Percentiles rank a stretch among this genome's conserved stretches.
phyloP scores from a whole-genome alignment of 768 basidiomycete genomes.

The Tulasnella sp. region DNA sequence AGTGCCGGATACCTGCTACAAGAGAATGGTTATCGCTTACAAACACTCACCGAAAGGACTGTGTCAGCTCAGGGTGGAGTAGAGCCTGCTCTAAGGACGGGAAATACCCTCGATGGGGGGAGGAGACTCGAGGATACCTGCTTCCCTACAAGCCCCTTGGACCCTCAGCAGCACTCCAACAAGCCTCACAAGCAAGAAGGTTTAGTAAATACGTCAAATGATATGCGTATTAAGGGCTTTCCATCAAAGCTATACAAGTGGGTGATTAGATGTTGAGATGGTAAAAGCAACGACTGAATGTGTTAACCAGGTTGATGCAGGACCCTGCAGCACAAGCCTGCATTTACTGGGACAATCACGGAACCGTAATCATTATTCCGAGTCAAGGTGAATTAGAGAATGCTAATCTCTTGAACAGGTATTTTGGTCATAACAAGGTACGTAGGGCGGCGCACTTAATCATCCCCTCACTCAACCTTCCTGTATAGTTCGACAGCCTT shows the following conservation, averaged over 20 bases:
- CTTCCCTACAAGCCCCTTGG: too few species aligned
- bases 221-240: constrained; percentile 64
- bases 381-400: not conserved
- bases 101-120: not conserved
- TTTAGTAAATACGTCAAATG: not conserved
- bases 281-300: not conserved
- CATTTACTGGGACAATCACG: not conserved
- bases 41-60: not conserved
- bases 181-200: not conserved
- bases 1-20: not conserved
- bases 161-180: not conserved
- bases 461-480: not conserved
- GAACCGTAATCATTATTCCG: not conserved
- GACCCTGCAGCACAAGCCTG: not conserved
- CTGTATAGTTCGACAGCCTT: not conserved
- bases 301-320: not conserved
- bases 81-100: not conserved
- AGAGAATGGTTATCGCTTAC: not conserved
- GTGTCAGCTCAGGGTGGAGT: not conserved
- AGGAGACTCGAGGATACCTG: too few species aligned
- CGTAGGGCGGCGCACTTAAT: not conserved
- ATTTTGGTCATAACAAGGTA: not conserved
- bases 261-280: not conserved
- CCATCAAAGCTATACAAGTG: constrained; percentile 72
- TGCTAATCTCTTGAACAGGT: not conserved